These are phyloP conservation scores for Elongisporangium undulatum DNA, from an alignment of 352 stramenopile species.

Conservation along the genomic window DNA sequence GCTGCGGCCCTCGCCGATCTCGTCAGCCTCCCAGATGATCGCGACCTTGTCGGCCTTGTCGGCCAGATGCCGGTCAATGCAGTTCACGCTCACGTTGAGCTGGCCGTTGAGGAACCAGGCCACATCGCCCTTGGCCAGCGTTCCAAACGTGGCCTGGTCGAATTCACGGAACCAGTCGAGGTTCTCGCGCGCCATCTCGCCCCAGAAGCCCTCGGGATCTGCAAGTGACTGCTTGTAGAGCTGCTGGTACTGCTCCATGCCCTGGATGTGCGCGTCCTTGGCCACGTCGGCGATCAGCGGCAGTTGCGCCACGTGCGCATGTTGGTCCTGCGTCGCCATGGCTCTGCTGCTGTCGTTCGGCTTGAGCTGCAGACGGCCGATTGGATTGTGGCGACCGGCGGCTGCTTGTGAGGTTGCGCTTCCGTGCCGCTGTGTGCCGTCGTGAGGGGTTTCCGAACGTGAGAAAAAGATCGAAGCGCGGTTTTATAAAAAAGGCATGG, in stretches of 20 bases:
- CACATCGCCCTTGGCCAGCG: slow-evolving; percentile 89
- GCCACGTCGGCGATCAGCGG: slow-evolving; percentile 27
- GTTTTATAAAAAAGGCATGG: background rate
- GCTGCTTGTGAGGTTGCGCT: background rate
- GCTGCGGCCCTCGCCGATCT: slow-evolving; percentile 83
- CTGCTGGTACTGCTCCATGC: slow-evolving; percentile 50
- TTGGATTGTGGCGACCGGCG: background rate
- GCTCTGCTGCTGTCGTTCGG: background rate
- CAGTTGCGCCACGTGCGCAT: background rate
- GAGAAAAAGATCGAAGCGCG: slow-evolving; percentile 1
- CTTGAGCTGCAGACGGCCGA: background rate
- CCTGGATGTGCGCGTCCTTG: slow-evolving; percentile 45
- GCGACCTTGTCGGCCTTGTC: slow-evolving; percentile 86
- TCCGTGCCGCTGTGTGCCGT: background rate
- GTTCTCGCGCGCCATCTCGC: slow-evolving; percentile 75
- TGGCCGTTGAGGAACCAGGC: slow-evolving; percentile 95
- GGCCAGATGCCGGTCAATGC: slow-evolving; percentile 93
- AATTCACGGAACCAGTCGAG: slow-evolving; percentile 93
- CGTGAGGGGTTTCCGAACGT: background rate
- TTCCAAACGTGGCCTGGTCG: slow-evolving; percentile 80
- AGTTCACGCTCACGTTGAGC: slow-evolving; percentile 94
- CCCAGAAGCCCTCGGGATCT: slow-evolving; percentile 92
- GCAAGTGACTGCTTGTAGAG: slow-evolving; percentile 87
- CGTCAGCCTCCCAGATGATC: slow-evolving; percentile 97
- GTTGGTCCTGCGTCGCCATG: background rate